Evolutionary conservation across 257 asterid genomes (phyloP), one percentile per base, ranked within the genome.

Genomic region (Scutellaria barbata): DNA sequence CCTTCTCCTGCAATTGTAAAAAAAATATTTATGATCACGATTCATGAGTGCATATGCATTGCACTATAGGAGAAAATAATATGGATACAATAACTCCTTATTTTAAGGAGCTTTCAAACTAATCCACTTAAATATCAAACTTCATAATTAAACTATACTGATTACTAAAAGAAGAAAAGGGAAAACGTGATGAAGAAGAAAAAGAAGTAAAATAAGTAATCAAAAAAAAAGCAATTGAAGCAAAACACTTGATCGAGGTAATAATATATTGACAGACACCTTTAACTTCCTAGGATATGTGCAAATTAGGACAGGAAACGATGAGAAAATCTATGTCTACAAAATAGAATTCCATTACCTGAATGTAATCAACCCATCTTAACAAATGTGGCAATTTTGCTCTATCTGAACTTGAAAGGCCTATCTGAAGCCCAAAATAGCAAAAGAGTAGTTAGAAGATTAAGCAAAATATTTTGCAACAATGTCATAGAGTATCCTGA

Each of bases 301-400:
- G 68, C 20, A 40, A 10, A 6, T 18, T 43, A 43, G 40, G 47
- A 71, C 42, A 10, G 43, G 12, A 9, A 12, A 7, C 12, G 30
- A 63, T 10, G 14, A 33, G 42, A 71, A 43, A 43, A 48, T n/a
- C 25, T 7, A 54, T 5, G 10, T n/a, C 33, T 22, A 20, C 10
- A 18, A 68, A 65, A 76, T 39, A 17, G 20, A 69, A 55, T 22
- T 33, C 42, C 17, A 67, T 51, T 74, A 92, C 98, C 98, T 92
- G 99, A 75, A 95, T 84, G 81, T 92, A 89, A 74, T 84, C 95
- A 81, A 81, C 74, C 98, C 98, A 89, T 81, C 98, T 88, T 76
- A 86, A 64, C 79, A 95, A 73, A 77, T 92, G 93, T 41, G 95
- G 95, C 68, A 92, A 69, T 53, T 83, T 88, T 54, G 74, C 85